These are phyloP conservation scores for Neopestalotiopsis sp. DNA, from an alignment of 2,329 filamentous ascomycete species.

Conservation along the genomic window DNA sequence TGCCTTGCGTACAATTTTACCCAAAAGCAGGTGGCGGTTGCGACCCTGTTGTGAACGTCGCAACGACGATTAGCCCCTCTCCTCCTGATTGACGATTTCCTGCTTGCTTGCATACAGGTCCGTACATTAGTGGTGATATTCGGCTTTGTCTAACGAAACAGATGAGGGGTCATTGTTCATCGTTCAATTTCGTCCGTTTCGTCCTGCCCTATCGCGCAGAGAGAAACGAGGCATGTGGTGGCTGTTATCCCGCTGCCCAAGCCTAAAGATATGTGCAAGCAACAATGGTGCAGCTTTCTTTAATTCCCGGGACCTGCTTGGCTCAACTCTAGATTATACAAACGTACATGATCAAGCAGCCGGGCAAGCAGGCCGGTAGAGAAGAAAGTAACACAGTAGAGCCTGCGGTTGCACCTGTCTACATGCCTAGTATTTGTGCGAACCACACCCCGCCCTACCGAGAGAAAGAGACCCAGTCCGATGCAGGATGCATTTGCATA, in stretches of 20 bases:
- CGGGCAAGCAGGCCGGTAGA: neutral
- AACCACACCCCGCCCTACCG: slow-evolving; percentile 19
- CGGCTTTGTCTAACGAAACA: neutral
- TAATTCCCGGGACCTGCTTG: too few species aligned
- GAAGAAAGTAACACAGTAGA: neutral
- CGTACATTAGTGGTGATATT: neutral
- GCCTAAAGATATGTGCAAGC: too few species aligned
- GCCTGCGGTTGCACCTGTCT: neutral
- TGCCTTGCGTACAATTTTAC: neutral
- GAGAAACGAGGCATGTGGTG: neutral
- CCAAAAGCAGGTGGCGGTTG: neutral
- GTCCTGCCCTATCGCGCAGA: neutral
- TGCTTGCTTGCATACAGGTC: neutral
- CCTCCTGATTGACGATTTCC: neutral
- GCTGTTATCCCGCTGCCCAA: neutral
- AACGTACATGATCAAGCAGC: neutral
- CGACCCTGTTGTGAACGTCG: neutral
- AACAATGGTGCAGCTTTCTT: too few species aligned
- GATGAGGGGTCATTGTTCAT: neutral
- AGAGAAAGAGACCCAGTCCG: slow-evolving; percentile 16
- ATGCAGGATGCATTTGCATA: slow-evolving; percentile 5
- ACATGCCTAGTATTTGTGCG: neutral
- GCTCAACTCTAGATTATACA: neutral
- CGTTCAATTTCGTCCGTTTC: too few species aligned
- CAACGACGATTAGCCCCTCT: neutral